Evolutionary conservation across 176 grass and related monocot genomes (phyloP).

Genomic region (Guadua angustifolia): DNA sequence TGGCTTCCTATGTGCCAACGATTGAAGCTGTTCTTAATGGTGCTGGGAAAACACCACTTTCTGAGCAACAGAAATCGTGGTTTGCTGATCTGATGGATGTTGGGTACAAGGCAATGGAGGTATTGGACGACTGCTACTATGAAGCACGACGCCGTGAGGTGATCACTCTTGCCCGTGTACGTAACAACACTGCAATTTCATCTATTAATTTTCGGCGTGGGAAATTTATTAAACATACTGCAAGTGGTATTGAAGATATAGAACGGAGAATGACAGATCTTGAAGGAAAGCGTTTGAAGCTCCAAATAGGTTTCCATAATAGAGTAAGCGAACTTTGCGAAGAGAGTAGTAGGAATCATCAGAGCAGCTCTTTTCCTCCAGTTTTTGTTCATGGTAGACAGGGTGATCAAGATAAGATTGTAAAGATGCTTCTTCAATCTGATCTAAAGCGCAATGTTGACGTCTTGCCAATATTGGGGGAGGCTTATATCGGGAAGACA

Average conservation of each 20-base stretch:
- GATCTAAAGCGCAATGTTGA: background rate
- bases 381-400: constrained; percentile 22
- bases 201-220: background rate
- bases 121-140: constrained; percentile 34
- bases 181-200: background rate
- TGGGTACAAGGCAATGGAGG: constrained; percentile 38
- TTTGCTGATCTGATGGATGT: constrained; percentile 34
- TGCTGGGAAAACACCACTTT: constrained; percentile 9
- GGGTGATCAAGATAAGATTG: constrained; percentile 10
- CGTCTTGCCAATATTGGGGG: constrained; percentile 46
- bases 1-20: background rate
- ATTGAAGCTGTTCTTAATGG: constrained; percentile 21
- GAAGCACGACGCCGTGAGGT: constrained; percentile 31
- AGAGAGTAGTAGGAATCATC: background rate
- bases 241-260: constrained; percentile 28
- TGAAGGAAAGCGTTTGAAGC: fast-evolving
- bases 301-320: background rate
- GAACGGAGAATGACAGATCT: background rate
- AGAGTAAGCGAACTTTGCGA: background rate
- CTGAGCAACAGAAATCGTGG: background rate
- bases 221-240: background rate
- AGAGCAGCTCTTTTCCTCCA: constrained; percentile 37
- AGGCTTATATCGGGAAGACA: constrained; percentile 52
- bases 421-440: constrained; percentile 14
- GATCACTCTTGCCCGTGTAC: background rate